Conservation (phyloP, 768 basidiomycete genomes). For the Hysterangium stoloniferum region DNA sequence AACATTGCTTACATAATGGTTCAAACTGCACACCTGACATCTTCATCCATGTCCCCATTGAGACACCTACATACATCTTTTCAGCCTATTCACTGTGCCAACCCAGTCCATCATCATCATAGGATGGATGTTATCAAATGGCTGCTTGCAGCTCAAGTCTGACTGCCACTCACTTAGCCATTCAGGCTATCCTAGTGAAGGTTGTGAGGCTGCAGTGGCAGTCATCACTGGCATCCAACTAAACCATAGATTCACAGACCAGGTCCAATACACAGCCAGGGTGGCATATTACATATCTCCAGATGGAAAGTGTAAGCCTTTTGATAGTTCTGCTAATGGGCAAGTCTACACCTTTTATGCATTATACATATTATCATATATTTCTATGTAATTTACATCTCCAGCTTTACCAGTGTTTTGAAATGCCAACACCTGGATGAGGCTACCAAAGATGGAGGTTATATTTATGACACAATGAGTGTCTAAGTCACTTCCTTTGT, state of each 20-base stretch:
- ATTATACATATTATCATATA: no score
- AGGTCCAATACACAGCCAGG: conserved; percentile 4
- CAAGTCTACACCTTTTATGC: neutral
- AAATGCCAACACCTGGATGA: conserved; percentile 11
- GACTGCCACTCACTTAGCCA: conserved; percentile 15
- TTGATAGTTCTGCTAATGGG: conserved; percentile 14
- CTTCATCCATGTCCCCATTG: no score
- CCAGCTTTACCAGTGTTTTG: conserved; percentile 9
- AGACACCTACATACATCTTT: no score
- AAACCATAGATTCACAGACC: conserved; percentile 12
- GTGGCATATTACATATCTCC: conserved; percentile 1
- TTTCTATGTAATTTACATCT: neutral
- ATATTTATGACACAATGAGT: conserved; percentile 12
- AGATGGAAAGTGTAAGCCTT: conserved; percentile 16
- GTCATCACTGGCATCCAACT: conserved; percentile 14
- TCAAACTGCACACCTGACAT: no score
- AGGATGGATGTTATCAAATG: no score
- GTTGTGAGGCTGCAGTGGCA: conserved; percentile 15
- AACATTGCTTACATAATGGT: no score
- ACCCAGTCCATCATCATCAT: no score
- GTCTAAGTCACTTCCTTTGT: neutral
- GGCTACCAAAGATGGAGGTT: conserved; percentile 12
- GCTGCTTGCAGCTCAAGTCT: conserved; percentile 14
- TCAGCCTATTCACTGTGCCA: no score
- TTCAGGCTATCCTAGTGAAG: conserved; percentile 14